These are phyloP conservation scores for Monosporascus sp. DNA, from an alignment of 2,329 filamentous ascomycete genomes.

Conservation along the genomic window DNA sequence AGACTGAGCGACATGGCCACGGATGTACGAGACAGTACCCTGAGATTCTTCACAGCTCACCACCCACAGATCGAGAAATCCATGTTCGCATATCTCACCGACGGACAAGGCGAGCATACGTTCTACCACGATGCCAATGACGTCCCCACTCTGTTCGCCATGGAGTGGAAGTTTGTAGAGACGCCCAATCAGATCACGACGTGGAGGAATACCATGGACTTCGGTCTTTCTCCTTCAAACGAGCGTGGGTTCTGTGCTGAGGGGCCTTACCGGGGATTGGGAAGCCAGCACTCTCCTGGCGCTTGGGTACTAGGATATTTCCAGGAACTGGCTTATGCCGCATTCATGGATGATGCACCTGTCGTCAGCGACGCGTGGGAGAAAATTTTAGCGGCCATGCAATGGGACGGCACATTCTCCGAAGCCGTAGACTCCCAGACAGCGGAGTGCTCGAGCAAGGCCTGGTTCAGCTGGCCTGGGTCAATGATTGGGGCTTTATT, in stretches of 20 bases:
- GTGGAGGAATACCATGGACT: conserved; percentile 13
- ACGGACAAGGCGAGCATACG: background rate
- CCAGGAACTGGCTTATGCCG: conserved; percentile 13
- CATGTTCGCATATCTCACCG: conserved; percentile 9
- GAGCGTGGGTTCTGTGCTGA: conserved; percentile 1
- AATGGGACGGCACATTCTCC: conserved; percentile 15
- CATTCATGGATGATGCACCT: background rate
- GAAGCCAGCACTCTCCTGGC: conserved; percentile 10
- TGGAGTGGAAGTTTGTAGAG: conserved; percentile 9
- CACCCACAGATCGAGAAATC: background rate
- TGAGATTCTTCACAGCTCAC: background rate
- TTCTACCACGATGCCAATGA: conserved; percentile 18
- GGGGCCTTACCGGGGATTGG: conserved; percentile 11
- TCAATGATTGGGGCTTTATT: conserved; percentile 9
- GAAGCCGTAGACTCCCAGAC: conserved; percentile 11
- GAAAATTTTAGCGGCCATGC: conserved; percentile 10
- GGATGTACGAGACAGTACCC: background rate
- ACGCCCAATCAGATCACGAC: background rate
- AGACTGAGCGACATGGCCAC: background rate
- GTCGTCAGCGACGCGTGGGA: conserved; percentile 7
- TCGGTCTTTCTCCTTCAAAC: conserved; percentile 12
- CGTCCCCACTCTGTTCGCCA: conserved; percentile 13
- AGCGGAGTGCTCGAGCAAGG: conserved; percentile 14
- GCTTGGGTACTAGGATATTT: conserved; percentile 16
- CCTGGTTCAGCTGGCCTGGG: conserved; percentile 18